phyloP scores from a whole-genome alignment of 2,329 filamentous ascomycete genomes.

The Setomelanomma holmii region DNA sequence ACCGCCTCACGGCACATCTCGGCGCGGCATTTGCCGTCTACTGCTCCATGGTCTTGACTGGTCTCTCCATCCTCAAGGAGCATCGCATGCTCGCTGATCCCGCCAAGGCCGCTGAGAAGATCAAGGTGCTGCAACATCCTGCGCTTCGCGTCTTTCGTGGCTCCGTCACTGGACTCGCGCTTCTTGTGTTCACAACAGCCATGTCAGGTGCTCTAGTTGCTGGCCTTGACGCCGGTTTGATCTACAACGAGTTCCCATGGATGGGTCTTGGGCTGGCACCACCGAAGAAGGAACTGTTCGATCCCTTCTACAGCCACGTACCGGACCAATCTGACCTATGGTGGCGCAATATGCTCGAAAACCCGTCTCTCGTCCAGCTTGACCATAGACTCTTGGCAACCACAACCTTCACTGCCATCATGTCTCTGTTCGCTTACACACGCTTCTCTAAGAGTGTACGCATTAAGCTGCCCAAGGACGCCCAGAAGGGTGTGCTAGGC shows the following conservation, averaged over 20 bases:
- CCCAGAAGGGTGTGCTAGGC: conserved; percentile 76
- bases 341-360: conserved; percentile 98
- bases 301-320: conserved; percentile 82
- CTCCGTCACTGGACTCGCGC: conserved; percentile 72
- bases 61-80: conserved; percentile 81
- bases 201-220: conserved; percentile 95
- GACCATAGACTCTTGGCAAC: conserved; percentile 93
- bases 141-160: conserved; percentile 76
- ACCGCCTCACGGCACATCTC: conserved; percentile 87
- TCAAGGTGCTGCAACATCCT: conserved; percentile 68
- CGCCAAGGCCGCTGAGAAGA: conserved; percentile 64
- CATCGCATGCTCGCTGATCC: conserved; percentile 74
- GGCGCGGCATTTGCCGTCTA: conserved; percentile 93
- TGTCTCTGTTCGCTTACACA: conserved; percentile 82
- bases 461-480: conserved; percentile 61
- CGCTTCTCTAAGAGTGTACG: conserved; percentile 72
- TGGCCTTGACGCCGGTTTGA: conserved; percentile 92
- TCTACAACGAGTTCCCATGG: conserved; percentile 98
- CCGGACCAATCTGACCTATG: conserved; percentile 82
- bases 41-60: conserved; percentile 90
- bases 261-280: conserved; percentile 89
- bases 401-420: conserved; percentile 82
- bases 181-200: conserved; percentile 84
- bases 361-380: conserved; percentile 92
- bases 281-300: conserved; percentile 81